Conservation (phyloP, 1,139 yeast genomes). For the Meyerozyma carpophila region DNA sequence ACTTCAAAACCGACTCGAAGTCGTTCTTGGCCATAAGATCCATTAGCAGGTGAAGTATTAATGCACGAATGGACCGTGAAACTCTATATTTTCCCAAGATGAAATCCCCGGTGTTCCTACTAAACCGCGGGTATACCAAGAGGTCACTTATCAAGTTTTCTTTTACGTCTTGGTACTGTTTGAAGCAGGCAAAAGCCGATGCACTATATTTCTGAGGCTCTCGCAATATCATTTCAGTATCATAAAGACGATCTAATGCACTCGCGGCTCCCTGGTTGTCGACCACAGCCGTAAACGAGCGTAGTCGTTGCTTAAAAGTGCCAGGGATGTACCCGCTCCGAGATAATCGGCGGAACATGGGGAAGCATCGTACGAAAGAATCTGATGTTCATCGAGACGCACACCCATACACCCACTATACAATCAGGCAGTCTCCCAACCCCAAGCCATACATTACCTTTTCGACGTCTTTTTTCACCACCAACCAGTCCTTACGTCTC, state of each 20-base stretch:
- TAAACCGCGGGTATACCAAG: background rate
- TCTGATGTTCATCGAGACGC: background rate
- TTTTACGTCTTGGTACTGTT: background rate
- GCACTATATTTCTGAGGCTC: background rate
- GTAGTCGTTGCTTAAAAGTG: background rate
- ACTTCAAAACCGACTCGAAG: background rate
- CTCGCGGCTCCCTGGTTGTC: background rate
- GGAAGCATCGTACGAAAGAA: background rate
- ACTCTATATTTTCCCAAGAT: background rate
- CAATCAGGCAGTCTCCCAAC: conserved; percentile 54
- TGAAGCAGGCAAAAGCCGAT: background rate
- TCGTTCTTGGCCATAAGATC: background rate
- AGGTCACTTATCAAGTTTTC: background rate
- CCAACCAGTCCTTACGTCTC: conserved; percentile 80
- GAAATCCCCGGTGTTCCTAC: background rate
- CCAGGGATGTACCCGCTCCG: background rate
- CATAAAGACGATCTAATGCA: background rate
- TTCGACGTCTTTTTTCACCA: conserved; percentile 75
- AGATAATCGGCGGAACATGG: background rate
- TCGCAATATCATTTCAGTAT: background rate
- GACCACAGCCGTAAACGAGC: background rate
- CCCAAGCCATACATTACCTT: conserved; percentile 93
- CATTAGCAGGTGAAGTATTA: background rate
- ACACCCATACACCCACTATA: conserved; percentile 14
- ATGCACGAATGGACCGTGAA: background rate